phyloP scores from a whole-genome alignment of 768 basidiomycete species.

The Mycena polygramma region DNA sequence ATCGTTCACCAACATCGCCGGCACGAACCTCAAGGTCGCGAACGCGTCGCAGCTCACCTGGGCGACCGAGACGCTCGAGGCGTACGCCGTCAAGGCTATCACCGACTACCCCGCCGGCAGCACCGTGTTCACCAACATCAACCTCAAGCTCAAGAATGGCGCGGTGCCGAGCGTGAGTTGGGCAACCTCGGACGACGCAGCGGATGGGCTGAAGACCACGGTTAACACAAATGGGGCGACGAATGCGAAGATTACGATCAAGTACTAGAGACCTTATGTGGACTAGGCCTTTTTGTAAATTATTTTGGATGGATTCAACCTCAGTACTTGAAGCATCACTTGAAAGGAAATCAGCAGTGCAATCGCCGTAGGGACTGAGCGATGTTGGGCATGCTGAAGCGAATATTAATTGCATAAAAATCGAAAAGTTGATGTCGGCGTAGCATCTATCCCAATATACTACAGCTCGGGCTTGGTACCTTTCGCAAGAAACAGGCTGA shows the following conservation, averaged over 20 bases:
- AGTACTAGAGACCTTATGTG: background rate
- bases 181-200: background rate
- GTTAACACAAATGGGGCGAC: background rate
- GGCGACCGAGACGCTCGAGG: background rate
- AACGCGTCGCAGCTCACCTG: background rate
- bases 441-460: too few species aligned
- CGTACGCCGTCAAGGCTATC: background rate
- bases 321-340: too few species aligned
- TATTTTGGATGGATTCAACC: too few species aligned
- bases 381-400: too few species aligned
- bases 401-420: too few species aligned
- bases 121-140: background rate
- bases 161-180: background rate
- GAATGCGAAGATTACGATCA: background rate
- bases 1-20: slow-evolving; percentile 7
- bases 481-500: slow-evolving; percentile 68
- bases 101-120: slow-evolving; percentile 5
- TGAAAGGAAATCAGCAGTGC: too few species aligned
- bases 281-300: too few species aligned
- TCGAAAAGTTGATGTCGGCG: too few species aligned
- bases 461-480: slow-evolving; percentile 53
- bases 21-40: background rate
- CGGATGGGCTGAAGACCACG: slow-evolving; percentile 2
- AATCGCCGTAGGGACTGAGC: too few species aligned
- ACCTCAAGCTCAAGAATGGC: background rate